These are phyloP conservation scores for Lactarius hengduanensis DNA, from an alignment of 768 basidiomycete genomes.

Conservation along the genomic window DNA sequence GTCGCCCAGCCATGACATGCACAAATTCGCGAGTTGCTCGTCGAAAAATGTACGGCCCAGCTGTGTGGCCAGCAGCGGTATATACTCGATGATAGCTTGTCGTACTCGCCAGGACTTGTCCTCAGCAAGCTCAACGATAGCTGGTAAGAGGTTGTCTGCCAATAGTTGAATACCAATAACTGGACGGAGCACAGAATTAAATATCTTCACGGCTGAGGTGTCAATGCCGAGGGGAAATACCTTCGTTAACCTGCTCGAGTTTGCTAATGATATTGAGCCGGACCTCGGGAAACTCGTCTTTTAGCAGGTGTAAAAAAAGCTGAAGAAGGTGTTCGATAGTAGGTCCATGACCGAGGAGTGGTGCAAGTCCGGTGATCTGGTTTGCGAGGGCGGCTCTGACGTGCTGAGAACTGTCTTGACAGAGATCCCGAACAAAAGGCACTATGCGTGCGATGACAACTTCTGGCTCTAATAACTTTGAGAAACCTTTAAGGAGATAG, in stretches of 20 bases:
- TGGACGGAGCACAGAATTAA: constrained; percentile 34
- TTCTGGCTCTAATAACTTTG: constrained; percentile 89
- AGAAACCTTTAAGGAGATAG: constrained; percentile 65
- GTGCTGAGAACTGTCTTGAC: constrained; percentile 93
- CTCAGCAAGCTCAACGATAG: constrained; percentile 96
- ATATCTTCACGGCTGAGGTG: constrained; percentile 16
- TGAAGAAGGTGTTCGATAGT: constrained; percentile 97
- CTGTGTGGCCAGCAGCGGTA: constrained; percentile 98
- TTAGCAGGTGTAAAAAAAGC: constrained; percentile 91
- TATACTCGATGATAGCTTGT: constrained; percentile 99
- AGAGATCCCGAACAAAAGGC: constrained; percentile 91
- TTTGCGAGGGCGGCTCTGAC: constrained; percentile 95
- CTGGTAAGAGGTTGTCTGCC: constrained; percentile 92
- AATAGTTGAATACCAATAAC: constrained; percentile 98
- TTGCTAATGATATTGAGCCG: constrained; percentile 98
- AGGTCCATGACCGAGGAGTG: constrained; percentile 86
- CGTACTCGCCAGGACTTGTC: constrained; percentile 99
- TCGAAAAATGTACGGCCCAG: constrained; percentile 97
- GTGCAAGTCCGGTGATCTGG: constrained; percentile 95
- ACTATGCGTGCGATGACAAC: constrained; percentile 90
- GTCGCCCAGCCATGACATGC: constrained; percentile 99
- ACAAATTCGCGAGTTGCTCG: constrained; percentile 92
- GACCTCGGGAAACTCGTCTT: constrained; percentile 99
- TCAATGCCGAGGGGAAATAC: constrained; percentile 41
- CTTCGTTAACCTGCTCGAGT: constrained; percentile 90